A percentile compares a stretch with the other conserved stretches of the same genome.
Evolutionary conservation across 768 basidiomycete genomes (phyloP).

Genomic region (Tulasnella sp.): DNA sequence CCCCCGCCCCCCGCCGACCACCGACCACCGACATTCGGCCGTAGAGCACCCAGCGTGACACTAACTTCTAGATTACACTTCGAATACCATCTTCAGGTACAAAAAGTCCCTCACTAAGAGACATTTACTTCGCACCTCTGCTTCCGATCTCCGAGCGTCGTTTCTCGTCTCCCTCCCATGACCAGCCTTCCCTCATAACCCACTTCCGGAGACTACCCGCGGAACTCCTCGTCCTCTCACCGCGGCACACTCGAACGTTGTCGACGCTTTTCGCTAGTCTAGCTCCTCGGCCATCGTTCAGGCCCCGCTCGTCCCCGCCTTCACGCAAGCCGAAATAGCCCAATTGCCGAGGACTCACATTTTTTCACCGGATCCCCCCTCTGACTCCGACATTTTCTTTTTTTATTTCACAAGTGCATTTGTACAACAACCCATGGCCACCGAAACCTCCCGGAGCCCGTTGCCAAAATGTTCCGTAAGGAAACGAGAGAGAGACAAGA

Average conservation of each 20-base stretch:
- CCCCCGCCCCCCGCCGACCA: neutral
- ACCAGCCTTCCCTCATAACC: slow-evolving; percentile 1
- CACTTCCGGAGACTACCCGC: neutral
- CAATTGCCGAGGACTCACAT: neutral
- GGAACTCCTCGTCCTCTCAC: neutral
- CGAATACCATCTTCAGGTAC: neutral
- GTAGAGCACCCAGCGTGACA: neutral
- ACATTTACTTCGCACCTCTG: neutral
- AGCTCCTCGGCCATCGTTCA: neutral
- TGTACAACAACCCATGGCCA: neutral
- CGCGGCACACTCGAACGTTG: neutral
- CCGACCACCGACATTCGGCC: neutral
- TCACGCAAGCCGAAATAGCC: neutral
- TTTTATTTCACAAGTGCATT: neutral
- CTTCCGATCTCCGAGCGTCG: neutral
- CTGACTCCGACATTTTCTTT: neutral
- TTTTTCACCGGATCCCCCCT: neutral
- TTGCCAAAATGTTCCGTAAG: too few relatives aligned
- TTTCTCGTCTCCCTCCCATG: neutral
- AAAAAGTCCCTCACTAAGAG: neutral
- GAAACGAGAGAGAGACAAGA: neutral
- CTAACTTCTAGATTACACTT: neutral
- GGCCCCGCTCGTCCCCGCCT: too few relatives aligned
- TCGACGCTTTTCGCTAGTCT: neutral
- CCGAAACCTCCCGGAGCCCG: neutral